Conservation (phyloP, 2,329 filamentous ascomycete species). For the Hypoxylon sp. region DNA sequence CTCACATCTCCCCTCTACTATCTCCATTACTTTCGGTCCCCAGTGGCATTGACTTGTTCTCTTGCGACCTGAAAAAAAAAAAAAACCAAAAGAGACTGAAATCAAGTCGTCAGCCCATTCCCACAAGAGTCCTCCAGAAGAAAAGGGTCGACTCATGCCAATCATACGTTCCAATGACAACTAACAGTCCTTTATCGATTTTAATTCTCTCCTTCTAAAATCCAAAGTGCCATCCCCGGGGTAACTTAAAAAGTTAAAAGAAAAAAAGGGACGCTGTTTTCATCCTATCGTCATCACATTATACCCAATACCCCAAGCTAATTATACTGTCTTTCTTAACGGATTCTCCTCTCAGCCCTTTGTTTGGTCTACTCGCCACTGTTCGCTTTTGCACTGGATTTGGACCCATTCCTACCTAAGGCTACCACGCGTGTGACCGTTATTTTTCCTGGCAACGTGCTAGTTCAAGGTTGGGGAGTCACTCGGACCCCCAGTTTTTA, state of each 20-base stretch:
- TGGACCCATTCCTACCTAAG: conserved; percentile 49
- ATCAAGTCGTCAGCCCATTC: conserved; percentile 12
- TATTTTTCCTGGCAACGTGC: conserved; percentile 43
- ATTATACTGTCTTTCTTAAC: conserved; percentile 38
- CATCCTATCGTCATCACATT: conserved; percentile 13
- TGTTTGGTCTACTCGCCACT: conserved; percentile 46
- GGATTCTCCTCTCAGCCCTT: conserved; percentile 39
- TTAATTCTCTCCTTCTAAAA: conserved; percentile 33
- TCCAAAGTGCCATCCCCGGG: conserved; percentile 32
- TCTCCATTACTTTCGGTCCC: conserved; percentile 45
- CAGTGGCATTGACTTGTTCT: conserved; percentile 66
- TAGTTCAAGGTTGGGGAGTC: conserved; percentile 43
- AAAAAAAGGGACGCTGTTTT: conserved; percentile 30
- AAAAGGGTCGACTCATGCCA: conserved; percentile 34
- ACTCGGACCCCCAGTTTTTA: conserved; percentile 37
- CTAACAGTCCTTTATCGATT: conserved; percentile 39
- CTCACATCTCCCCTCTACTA: conserved; percentile 29
- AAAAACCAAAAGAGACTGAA: conserved; percentile 10
- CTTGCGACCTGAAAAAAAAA: conserved; percentile 53
- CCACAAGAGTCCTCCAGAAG: not conserved
- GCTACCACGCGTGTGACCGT: conserved; percentile 48
- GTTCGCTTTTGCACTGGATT: conserved; percentile 43
- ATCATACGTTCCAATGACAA: conserved; percentile 35
- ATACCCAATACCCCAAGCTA: conserved; percentile 24
- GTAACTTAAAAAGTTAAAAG: conserved; percentile 4